phyloP scores from a whole-genome alignment of 1,284 basidiomycete genomes.

The Pseudozyma thailandica region DNA sequence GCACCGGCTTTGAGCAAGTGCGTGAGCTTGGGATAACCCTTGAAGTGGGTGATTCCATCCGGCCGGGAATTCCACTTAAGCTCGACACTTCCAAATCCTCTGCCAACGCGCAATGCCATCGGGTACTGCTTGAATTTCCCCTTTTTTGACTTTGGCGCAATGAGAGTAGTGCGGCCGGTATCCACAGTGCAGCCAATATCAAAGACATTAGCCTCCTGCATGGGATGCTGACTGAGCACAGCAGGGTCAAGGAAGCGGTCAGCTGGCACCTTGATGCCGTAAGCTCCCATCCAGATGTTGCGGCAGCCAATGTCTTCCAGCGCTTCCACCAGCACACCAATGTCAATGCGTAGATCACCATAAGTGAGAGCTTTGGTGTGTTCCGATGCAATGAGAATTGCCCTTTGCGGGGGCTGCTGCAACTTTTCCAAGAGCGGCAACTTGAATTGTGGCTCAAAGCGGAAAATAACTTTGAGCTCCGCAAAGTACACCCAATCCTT shows the following conservation, averaged over 20 bases:
- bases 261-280: slow-evolving; percentile 6
- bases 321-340: slow-evolving; percentile 3
- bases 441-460: slow-evolving; percentile 5
- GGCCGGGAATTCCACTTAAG: too few relatives aligned
- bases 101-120: too few relatives aligned
- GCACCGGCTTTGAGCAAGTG: too few relatives aligned
- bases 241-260: slow-evolving; percentile 8
- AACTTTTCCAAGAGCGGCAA: background rate
- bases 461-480: slow-evolving; percentile 4
- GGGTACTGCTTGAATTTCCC: too few relatives aligned
- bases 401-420: background rate
- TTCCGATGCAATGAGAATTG: background rate
- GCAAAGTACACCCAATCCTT: slow-evolving; percentile 14
- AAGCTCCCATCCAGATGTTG: background rate
- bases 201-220: slow-evolving; percentile 3
- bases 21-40: too few relatives aligned
- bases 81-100: too few relatives aligned
- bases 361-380: slow-evolving; percentile 1
- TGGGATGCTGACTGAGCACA: background rate
- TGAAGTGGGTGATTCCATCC: too few relatives aligned
- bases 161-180: too few relatives aligned
- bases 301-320: slow-evolving; percentile 9
- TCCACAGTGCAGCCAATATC: slow-evolving; percentile 9
- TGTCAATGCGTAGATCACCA: slow-evolving; percentile 4
- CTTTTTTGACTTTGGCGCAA: too few relatives aligned